These are phyloP conservation scores for Pyrus betulifolia DNA, from an alignment of 306 rosid genomes.

Conservation along the genomic window DNA sequence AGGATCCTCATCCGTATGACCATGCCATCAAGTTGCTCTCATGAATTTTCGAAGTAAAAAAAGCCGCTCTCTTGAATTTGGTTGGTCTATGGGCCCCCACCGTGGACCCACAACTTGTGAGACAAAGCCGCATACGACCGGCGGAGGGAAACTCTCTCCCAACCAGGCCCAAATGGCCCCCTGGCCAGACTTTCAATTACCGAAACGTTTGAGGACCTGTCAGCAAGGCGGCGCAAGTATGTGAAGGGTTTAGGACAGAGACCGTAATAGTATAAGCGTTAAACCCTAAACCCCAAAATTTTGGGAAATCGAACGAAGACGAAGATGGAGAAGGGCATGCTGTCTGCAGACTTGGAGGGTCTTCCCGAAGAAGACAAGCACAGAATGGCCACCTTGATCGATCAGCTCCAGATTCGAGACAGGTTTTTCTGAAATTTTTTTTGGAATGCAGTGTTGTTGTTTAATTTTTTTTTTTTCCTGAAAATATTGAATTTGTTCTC, in stretches of 20 bases:
- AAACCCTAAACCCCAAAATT: conserved; percentile 28
- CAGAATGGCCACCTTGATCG: conserved; percentile 49
- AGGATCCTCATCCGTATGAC: no score
- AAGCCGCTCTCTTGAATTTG: no score
- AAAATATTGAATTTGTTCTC: neutral
- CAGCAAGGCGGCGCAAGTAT: neutral
- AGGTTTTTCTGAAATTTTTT: conserved; percentile 31
- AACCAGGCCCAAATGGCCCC: neutral
- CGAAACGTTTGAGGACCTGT: neutral
- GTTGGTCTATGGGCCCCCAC: no score
- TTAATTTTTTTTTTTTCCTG: neutral
- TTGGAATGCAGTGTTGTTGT: neutral
- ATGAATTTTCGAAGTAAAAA: no score
- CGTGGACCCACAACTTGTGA: no score
- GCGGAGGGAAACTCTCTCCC: no score
- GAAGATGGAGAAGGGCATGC: conserved; percentile 54
- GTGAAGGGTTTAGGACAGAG: conserved; percentile 35
- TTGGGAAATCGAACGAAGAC: conserved; percentile 7
- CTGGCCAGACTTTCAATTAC: neutral
- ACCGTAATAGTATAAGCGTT: neutral
- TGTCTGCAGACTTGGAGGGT: conserved; percentile 36
- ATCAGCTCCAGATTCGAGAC: conserved; percentile 64
- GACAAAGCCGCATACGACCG: no score
- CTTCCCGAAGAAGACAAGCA: conserved; percentile 56
- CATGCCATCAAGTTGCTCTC: no score